phyloP scores from a whole-genome alignment of 2,329 filamentous ascomycete genomes.

The Aspergillus japonicus region DNA sequence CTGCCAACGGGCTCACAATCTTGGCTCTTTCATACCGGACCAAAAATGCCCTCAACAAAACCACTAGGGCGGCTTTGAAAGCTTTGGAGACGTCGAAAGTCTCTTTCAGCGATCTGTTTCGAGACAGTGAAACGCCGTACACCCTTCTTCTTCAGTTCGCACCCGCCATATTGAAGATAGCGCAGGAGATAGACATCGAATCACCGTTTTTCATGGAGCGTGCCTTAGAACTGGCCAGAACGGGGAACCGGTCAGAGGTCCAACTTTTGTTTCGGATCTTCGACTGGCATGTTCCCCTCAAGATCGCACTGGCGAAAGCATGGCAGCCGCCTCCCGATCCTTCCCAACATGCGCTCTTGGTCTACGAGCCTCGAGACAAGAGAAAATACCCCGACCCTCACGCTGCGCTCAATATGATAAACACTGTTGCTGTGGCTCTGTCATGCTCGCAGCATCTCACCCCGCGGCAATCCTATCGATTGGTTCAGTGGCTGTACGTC shows the following conservation, averaged over 20 bases:
- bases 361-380: conserved; percentile 23
- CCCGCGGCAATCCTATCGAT: conserved; percentile 45
- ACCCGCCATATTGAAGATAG: conserved; percentile 30
- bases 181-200: conserved; percentile 36
- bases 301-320: conserved; percentile 37
- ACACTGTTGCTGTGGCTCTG: conserved; percentile 47
- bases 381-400: conserved; percentile 32
- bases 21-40: conserved; percentile 29
- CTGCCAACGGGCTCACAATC: conserved; percentile 30
- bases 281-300: conserved; percentile 37
- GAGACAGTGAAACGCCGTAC: conserved; percentile 27
- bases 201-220: conserved; percentile 31
- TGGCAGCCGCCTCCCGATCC: conserved; percentile 26
- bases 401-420: conserved; percentile 44
- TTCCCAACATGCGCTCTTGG: conserved; percentile 27
- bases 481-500: conserved; percentile 49
- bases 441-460: conserved; percentile 38
- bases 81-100: conserved; percentile 28
- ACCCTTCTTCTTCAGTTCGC: conserved; percentile 28
- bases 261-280: conserved; percentile 36
- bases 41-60: conserved; percentile 23
- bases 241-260: conserved; percentile 26
- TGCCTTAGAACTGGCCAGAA: conserved; percentile 31
- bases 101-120: conserved; percentile 30
- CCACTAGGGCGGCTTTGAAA: conserved; percentile 24